Percentiles rank a stretch among this genome's conserved stretches.
Conservation (phyloP, 1,139 yeast genomes). For the Pichia kudriavzevii region DNA sequence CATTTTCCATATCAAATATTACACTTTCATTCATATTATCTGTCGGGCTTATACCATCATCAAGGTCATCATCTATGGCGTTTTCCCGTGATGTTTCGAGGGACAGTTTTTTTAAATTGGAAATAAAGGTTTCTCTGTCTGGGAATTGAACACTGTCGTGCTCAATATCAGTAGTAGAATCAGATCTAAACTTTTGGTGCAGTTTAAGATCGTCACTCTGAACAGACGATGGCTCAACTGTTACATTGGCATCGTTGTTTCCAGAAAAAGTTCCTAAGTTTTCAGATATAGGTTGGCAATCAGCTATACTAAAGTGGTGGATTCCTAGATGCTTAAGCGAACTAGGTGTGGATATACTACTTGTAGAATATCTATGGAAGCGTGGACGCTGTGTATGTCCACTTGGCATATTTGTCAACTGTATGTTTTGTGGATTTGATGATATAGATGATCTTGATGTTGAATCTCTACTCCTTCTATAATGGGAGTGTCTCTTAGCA, state of each 20-base stretch:
- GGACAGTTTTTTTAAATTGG: slow-evolving; percentile 11
- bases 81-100: slow-evolving; percentile 12
- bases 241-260: not conserved
- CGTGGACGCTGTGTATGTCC: slow-evolving; percentile 4
- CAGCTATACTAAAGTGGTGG: not conserved
- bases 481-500: slow-evolving; percentile 10
- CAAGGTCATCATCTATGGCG: slow-evolving; percentile 22
- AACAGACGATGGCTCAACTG: slow-evolving; percentile 16
- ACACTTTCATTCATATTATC: slow-evolving; percentile 3
- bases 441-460: slow-evolving; percentile 11
- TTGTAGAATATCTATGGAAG: slow-evolving; percentile 25
- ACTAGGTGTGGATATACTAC: slow-evolving; percentile 15
- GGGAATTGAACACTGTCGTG: slow-evolving; percentile 28
- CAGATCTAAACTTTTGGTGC: slow-evolving; percentile 13
- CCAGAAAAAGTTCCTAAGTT: not conserved
- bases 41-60: slow-evolving; percentile 10
- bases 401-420: not conserved
- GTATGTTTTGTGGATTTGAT: slow-evolving; percentile 4
- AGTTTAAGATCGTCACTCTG: slow-evolving; percentile 19
- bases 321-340: slow-evolving; percentile 1
- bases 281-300: slow-evolving; percentile 1
- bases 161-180: slow-evolving; percentile 5
- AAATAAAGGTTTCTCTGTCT: slow-evolving; percentile 14
- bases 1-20: slow-evolving; percentile 12
- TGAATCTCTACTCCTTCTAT: slow-evolving; percentile 11